Base-by-base conservation (phyloP, 2,329 filamentous ascomycete genomes). In the Alternaria brassicicola region DNA sequence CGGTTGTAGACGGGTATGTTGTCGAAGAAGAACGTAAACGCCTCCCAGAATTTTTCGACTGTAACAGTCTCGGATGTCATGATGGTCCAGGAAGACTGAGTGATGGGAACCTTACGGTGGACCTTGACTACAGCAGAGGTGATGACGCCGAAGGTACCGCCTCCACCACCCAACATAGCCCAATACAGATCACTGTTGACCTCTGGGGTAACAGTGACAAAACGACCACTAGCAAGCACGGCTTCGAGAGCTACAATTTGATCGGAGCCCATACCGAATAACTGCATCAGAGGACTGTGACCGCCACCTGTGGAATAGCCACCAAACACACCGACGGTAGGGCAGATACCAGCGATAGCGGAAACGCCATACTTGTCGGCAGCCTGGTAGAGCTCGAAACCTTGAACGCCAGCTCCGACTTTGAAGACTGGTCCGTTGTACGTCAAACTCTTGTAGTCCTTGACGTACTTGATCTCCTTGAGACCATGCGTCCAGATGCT, bases 201-300 rank as follows among this genome's bases (percentile, higher is more conserved):
- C n/a, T 61, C 55, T 1, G 69, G 67, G 3, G 68, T 72, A 15
- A 57, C 68, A 46, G 64, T 70, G 6, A 72, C 56, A 43, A 72
- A 71, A 15, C 61, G 60, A 8, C 72, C 72, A 30, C 35, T 65
- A 3, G 72, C 68, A 13, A 70, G 68, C 1, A 75, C 71, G 4
- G 74, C 65, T 53, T 81, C 73, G 30, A 75, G 76, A 42, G 73
- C 70, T 5, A 75, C 61, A 13, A 80, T 70, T 38, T 75, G 76
- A 49, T 80, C 73, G 8, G 71, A 55, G 1, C 68, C 72, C n/a
- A 75, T 59, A 26, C 74, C 74, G 59, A 81, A 82, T 35, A 81
- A 68, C 52, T 78, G 78, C 46, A 81, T 81, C 31, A 87, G 65
- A 2, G 84, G 83, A 12, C 79, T 82, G 70, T 87, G 83, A 0